Evolutionary conservation across 2,329 filamentous ascomycete genomes (phyloP), one percentile per base, ranked within the genome.

Genomic region (Thelonectria blattea): DNA sequence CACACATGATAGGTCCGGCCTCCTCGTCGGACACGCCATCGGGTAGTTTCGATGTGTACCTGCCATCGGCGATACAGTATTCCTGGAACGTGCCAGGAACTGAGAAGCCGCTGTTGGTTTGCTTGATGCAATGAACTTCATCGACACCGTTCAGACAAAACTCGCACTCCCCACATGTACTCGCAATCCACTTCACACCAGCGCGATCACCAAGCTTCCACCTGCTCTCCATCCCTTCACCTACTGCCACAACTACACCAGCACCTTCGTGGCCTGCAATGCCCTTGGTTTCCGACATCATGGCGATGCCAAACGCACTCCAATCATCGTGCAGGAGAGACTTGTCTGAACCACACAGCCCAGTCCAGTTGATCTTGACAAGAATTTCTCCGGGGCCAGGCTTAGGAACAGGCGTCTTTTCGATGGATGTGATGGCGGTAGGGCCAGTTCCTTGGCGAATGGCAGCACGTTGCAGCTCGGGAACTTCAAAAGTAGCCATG

Each of bases 61-160:
- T 86, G 2, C 91, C 92, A 74, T 95, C 94, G 62, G 88, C 92
- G 69, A 96, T 85, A 72, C 84, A 85, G 80, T 96, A 96, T 80
- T 96, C 88, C 79, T 97, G 93, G 83, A 96, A 97, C 9, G 88
- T 88, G 17, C 92, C 93, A 71, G 96, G 90, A 70, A 94, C 91
- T 0, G 91, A 95, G 80, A 94, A 96, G 32, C 93, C 93, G 1
- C 91, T 95, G 34, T 96, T 85, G 9, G 83, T 79, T 8, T 91
- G 87, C 41, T 90, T 80, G 1, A 84, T 76, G 78, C 93, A 97
- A 3, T 96, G 87, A 1, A 92, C 89, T 77, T 97, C 92, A 69
- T 96, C 90, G 14, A 85, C 76, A 62, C 68, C 67, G 9, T 87
- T 83, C 71, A 88, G 86, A 80, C 93, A 97, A 82, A 91, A 96